phyloP scores from a whole-genome alignment of 306 rosid species.

The Prunus mira region DNA sequence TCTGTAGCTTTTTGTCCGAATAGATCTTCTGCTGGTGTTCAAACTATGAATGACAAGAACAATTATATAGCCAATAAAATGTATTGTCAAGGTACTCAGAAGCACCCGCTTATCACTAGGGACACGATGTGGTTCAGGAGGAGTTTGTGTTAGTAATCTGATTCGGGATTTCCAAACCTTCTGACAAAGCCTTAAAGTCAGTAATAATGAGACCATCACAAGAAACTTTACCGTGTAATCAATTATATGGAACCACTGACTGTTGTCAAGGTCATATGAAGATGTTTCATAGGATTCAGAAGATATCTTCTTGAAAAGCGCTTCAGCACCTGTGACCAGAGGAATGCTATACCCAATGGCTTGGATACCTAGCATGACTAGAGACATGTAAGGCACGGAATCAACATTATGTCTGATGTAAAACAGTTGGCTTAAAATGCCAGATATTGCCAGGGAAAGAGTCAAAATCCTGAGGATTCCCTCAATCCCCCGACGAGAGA shows the following conservation, averaged over 20 bases:
- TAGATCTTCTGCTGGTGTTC: constrained; percentile 36
- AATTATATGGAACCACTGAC: constrained; percentile 54
- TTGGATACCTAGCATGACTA: constrained; percentile 77
- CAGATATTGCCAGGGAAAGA: constrained; percentile 67
- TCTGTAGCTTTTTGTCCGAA: constrained; percentile 27
- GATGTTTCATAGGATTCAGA: constrained; percentile 44
- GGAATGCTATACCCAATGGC: constrained; percentile 85
- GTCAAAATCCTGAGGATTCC: constrained; percentile 77
- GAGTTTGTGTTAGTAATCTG: constrained; percentile 54
- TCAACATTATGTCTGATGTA: constrained; percentile 54
- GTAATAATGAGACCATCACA: constrained; percentile 57
- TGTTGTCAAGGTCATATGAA: constrained; percentile 50
- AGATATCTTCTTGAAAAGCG: constrained; percentile 60
- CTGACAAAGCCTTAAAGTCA: constrained; percentile 80
- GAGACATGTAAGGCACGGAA: constrained; percentile 68
- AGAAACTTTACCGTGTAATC: constrained; percentile 78
- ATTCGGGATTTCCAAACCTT: constrained; percentile 88
- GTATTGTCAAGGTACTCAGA: constrained; percentile 46
- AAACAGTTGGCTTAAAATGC: constrained; percentile 68
- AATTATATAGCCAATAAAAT: constrained; percentile 52
- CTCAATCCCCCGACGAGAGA: constrained; percentile 73
- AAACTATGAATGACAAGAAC: constrained; percentile 51
- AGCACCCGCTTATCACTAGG: constrained; percentile 74
- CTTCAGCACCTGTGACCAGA: constrained; percentile 79
- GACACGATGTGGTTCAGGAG: constrained; percentile 52